A percentile compares a stretch with the other conserved stretches of the same genome.
phyloP scores from a whole-genome alignment of 2,329 filamentous ascomycete species.

The Atkinsonella texensis region DNA sequence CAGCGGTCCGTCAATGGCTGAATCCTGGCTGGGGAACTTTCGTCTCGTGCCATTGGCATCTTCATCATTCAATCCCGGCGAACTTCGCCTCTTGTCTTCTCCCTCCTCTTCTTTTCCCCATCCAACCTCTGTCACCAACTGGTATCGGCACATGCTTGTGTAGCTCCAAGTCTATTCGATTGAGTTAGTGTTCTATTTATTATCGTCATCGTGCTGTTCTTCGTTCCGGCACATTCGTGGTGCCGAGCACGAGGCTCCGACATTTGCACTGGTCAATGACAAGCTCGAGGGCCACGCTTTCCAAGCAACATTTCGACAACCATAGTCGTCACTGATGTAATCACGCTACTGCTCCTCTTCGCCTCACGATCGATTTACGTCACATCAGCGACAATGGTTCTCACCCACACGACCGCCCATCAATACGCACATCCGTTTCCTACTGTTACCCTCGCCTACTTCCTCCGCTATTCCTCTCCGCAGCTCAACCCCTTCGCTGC shows the following conservation, averaged over 20 bases:
- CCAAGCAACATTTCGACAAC: constrained; percentile 1
- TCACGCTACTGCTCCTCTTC: background rate
- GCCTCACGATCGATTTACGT: background rate
- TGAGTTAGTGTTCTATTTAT: background rate
- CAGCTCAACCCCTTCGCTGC: constrained; percentile 66
- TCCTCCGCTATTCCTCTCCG: constrained; percentile 67
- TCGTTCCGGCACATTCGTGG: background rate
- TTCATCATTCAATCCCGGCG: constrained; percentile 11
- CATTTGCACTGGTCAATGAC: constrained; percentile 11
- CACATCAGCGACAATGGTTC: constrained; percentile 38
- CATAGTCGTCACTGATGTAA: constrained; percentile 6
- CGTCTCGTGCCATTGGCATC: constrained; percentile 10
- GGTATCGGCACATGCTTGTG: constrained; percentile 3
- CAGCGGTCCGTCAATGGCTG: constrained; percentile 7
- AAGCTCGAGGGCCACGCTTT: constrained; percentile 10
- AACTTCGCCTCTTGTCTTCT: background rate
- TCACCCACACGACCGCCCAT: constrained; percentile 54
- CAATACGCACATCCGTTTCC: constrained; percentile 72
- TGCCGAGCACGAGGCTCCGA: constrained; percentile 6
- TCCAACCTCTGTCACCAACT: background rate
- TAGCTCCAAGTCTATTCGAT: constrained; percentile 5
- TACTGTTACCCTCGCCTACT: constrained; percentile 79
- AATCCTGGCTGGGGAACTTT: constrained; percentile 8
- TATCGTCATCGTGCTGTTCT: background rate
- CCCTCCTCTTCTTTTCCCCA: background rate